A percentile compares a stretch with the other conserved stretches of the same genome.
phyloP scores from a whole-genome alignment of 495 filamentous ascomycete species.

The Penicillium flavigenum region DNA sequence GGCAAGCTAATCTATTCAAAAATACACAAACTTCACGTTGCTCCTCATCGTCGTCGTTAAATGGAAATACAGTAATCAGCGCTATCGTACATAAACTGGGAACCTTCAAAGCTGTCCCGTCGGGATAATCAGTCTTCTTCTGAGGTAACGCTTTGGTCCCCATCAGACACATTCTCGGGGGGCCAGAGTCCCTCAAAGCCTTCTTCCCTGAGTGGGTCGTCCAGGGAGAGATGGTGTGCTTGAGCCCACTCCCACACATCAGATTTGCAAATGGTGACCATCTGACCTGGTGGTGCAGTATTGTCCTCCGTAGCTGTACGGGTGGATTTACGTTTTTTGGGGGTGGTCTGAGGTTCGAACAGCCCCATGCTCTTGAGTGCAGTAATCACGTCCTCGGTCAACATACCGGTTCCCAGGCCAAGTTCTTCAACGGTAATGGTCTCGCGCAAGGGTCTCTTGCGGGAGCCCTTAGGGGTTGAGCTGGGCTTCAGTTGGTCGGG shows the following conservation, averaged over 20 bases:
- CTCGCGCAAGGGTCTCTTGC: constrained; percentile 38
- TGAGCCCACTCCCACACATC: constrained; percentile 49
- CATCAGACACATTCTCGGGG: constrained; percentile 14
- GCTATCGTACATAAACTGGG: constrained; percentile 9
- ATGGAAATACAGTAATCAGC: constrained; percentile 15
- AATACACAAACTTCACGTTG: constrained; percentile 29
- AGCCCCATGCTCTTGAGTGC: constrained; percentile 76
- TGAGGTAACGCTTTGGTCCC: constrained; percentile 8
- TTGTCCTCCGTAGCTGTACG: constrained; percentile 29
- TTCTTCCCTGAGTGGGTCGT: constrained; percentile 49
- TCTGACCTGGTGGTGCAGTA: constrained; percentile 28
- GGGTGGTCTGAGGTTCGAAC: constrained; percentile 56
- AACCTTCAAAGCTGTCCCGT: not conserved
- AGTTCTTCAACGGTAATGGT: constrained; percentile 56
- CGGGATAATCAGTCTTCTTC: constrained; percentile 15
- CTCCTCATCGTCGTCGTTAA: constrained; percentile 14
- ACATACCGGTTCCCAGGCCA: constrained; percentile 69
- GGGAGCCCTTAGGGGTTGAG: constrained; percentile 29
- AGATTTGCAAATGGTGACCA: constrained; percentile 44
- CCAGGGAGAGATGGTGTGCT: constrained; percentile 38
- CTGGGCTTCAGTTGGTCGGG: constrained; percentile 30
- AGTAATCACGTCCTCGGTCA: constrained; percentile 77
- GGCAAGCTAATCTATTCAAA: constrained; percentile 29
- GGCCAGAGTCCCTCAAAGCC: constrained; percentile 46
- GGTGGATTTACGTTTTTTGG: constrained; percentile 39